Evolutionary conservation across 306 rosid species (phyloP), one percentile per base, ranked within the genome.

Genomic region (Arachis hypogaea): DNA sequence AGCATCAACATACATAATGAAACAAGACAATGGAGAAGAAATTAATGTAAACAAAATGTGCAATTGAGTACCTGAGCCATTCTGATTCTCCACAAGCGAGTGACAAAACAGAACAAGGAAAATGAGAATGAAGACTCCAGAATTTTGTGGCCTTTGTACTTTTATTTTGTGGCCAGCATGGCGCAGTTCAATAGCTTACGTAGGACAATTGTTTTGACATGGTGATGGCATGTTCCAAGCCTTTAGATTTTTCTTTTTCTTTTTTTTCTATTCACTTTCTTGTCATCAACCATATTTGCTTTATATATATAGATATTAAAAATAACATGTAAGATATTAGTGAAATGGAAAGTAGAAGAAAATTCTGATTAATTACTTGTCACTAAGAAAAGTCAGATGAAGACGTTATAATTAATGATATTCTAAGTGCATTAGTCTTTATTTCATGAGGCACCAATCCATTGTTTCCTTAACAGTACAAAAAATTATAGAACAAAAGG

Each of bases 11-110:
- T n/a, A 63, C 44, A 22, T 44, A 59, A 9, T 47, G n/a, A 69
- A 50, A 41, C 14, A 60, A 11, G 0, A 38, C 11, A 4, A 57
- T 33, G 36, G 18, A 9, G 55, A 14, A 16, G 7, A 10, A 4
- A 74, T 3, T 65, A 67, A 57, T 36, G 74, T 57, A 28, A 47
- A 44, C 2, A 16, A 55, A 75, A 40, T 3, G 59, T 4, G 72
- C 59, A 75, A 42, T 66, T 30, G 9, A 43, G 57, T 75, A 93
- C 98, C 98, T 93, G 98, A 56, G 98, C 96, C 98, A 92, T 92
- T 78, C 30, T 55, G 67, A 69, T 73, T 16, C 64, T 75, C 67
- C n/a, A 74, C 61, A 66, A 11, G 63, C 9, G 30, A 36, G 66
- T 54, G 77, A 7, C 38, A 60, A 52, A 10, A 56, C 42, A 66